Conservation (phyloP, 345 rosid genomes). For the Salix purpurea region DNA sequence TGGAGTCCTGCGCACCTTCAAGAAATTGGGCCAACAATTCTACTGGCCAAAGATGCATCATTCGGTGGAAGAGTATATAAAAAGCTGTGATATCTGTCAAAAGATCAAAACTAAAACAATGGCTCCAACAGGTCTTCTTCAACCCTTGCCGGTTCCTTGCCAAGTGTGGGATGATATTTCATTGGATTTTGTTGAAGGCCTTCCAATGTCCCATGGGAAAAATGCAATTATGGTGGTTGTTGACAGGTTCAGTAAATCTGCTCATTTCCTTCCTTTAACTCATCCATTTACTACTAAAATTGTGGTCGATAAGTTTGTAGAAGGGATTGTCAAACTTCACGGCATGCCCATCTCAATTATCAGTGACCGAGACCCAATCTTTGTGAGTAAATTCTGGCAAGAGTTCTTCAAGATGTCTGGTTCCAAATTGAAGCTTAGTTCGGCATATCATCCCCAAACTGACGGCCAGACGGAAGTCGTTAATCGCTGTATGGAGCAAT, state of each 20-base stretch:
- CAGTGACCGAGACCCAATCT: not conserved
- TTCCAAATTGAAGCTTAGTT: not conserved
- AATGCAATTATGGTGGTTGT: not conserved
- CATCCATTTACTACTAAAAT: rapidly evolving
- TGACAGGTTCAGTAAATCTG: not conserved
- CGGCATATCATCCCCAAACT: not conserved
- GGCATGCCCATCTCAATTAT: not conserved
- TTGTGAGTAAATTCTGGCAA: not conserved
- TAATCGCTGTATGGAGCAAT: not conserved
- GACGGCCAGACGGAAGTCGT: not conserved
- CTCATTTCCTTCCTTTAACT: not conserved
- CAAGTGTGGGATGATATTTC: not conserved
- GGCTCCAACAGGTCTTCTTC: not conserved
- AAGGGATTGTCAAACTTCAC: not conserved
- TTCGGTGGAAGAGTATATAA: not conserved
- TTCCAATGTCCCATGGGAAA: not conserved
- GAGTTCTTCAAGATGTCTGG: not conserved
- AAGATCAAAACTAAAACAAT: not conserved
- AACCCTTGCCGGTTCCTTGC: not conserved
- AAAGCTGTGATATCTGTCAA: not conserved
- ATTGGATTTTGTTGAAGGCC: not conserved
- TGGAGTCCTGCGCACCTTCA: no score
- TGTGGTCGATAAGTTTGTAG: not conserved
- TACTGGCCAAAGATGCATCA: not conserved
- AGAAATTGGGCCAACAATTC: no score